Conservation (phyloP, 352 stramenopile genomes). For the Labyrinthula sp. region DNA sequence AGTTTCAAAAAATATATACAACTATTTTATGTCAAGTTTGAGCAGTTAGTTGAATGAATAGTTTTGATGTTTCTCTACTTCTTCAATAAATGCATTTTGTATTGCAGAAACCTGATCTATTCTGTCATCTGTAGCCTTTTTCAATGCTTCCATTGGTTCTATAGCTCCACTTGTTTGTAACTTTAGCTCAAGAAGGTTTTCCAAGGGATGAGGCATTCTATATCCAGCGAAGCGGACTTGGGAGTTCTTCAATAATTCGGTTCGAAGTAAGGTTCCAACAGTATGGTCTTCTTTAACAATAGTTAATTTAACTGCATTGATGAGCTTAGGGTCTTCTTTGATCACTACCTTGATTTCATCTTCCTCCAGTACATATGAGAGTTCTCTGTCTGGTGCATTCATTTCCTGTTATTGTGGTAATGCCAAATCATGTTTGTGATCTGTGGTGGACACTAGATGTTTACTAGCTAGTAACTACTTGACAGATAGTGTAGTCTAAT, state of each 20-base stretch:
- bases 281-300: constrained; percentile 96
- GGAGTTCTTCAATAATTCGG: constrained; percentile 50
- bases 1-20: too few relatives aligned
- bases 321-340: constrained; percentile 82
- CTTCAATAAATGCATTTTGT: too few relatives aligned
- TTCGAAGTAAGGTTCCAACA: constrained; percentile 84
- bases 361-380: constrained; percentile 14
- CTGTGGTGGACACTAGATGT: too few relatives aligned
- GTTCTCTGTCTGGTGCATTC: constrained; percentile 23
- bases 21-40: too few relatives aligned
- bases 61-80: too few relatives aligned
- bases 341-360: constrained; percentile 39
- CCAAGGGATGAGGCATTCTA: constrained; percentile 78
- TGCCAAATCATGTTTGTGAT: too few relatives aligned
- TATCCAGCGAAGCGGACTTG: constrained; percentile 72
- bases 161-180: constrained; percentile 51
- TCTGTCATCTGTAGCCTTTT: constrained; percentile 13
- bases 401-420: too few relatives aligned
- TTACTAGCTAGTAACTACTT: too few relatives aligned
- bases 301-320: constrained; percentile 85
- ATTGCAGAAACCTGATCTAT: too few relatives aligned
- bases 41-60: too few relatives aligned
- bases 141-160: constrained; percentile 3
- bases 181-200: constrained; percentile 79
- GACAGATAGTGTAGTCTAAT: too few relatives aligned